Evolutionary conservation across 768 basidiomycete species (phyloP).

Genomic region (Leccinellum rugosiceps): DNA sequence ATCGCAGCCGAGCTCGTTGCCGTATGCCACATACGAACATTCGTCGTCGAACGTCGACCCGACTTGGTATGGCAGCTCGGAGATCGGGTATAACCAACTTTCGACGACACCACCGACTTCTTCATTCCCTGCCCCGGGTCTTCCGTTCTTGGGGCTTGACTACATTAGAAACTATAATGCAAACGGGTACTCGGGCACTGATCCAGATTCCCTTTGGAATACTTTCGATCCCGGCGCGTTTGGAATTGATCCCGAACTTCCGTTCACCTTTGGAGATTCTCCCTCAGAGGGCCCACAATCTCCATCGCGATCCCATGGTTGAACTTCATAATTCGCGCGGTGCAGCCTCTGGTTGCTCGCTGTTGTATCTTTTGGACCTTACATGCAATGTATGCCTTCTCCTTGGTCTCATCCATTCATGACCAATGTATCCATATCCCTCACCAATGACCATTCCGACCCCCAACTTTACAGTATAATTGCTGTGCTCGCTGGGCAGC

Average conservation of each 20-base stretch:
- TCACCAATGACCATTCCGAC: conserved; percentile 16
- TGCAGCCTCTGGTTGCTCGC: neutral
- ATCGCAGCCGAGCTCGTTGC: conserved; percentile 30
- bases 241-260: conserved; percentile 73
- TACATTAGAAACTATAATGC: conserved; percentile 76
- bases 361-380: conserved; percentile 11
- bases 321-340: neutral
- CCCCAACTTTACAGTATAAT: conserved; percentile 24
- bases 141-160: conserved; percentile 84
- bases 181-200: conserved; percentile 35
- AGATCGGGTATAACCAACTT: conserved; percentile 41
- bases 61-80: conserved; percentile 31
- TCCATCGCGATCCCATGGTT: conserved; percentile 22
- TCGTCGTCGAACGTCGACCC: conserved; percentile 42
- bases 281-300: conserved; percentile 29
- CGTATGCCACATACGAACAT: conserved; percentile 46
- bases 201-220: conserved; percentile 47
- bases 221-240: conserved; percentile 74
- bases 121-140: conserved; percentile 65
- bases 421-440: conserved; percentile 33
- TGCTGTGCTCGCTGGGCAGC: conserved; percentile 25
- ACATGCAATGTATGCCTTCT: conserved; percentile 12
- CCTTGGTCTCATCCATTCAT: conserved; percentile 3
- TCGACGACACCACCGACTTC: conserved; percentile 60
- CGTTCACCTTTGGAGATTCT: conserved; percentile 54